Conservation (phyloP, 1,284 basidiomycete genomes). For the Exsudoporus floridanus region DNA sequence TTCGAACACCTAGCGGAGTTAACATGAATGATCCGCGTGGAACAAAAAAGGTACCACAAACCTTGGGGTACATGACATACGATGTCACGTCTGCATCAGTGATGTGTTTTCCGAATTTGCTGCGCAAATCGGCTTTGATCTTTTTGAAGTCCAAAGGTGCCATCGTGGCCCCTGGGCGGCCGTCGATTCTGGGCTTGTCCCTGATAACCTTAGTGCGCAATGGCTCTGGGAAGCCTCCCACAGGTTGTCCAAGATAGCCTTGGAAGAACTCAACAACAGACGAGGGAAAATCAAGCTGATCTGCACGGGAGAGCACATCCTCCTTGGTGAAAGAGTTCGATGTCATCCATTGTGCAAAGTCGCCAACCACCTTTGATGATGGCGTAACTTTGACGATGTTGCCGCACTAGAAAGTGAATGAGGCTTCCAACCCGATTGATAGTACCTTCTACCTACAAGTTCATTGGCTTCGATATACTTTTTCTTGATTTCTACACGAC, state of each 20-base stretch:
- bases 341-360: constrained; percentile 99
- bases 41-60: constrained; percentile 28
- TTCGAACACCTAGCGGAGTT: constrained; percentile 78
- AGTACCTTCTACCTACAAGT: constrained; percentile 54
- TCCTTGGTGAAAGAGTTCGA: constrained; percentile 88
- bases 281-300: constrained; percentile 94
- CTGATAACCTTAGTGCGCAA: constrained; percentile 90
- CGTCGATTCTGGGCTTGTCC: constrained; percentile 91
- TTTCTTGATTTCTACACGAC: constrained; percentile 84
- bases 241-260: constrained; percentile 95
- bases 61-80: constrained; percentile 97
- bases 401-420: constrained; percentile 66
- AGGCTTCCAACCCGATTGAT: constrained; percentile 12
- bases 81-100: constrained; percentile 91
- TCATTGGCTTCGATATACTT: constrained; percentile 98
- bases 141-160: constrained; percentile 92
- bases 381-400: constrained; percentile 99
- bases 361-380: constrained; percentile 98
- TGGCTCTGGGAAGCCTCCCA: constrained; percentile 98
- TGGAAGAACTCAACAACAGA: constrained; percentile 97
- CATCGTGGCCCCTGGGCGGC: constrained; percentile 87
- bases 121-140: constrained; percentile 89
- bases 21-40: constrained; percentile 14
- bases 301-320: constrained; percentile 85
- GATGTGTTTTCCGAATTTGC: constrained; percentile 95